Evolutionary conservation across 129 eudicot species (phyloP).

Genomic region (Helianthus tuberosus): DNA sequence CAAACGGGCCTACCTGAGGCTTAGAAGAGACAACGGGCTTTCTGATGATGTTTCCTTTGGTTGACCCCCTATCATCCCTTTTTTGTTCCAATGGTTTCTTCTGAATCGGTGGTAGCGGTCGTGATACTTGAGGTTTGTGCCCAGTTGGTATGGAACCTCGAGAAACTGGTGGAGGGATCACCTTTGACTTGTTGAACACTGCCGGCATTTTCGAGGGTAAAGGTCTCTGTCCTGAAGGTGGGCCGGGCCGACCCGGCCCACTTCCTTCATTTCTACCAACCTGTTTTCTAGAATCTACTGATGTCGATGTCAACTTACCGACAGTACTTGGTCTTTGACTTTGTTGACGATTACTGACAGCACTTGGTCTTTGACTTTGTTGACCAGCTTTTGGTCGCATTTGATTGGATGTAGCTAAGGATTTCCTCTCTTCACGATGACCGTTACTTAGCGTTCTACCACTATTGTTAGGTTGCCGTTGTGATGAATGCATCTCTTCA

Average conservation of each 20-base stretch:
- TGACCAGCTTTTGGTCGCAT: slow-evolving; percentile 41
- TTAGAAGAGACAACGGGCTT: slow-evolving; percentile 51
- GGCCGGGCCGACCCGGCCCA: slow-evolving; percentile 64
- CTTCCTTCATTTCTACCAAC: slow-evolving; percentile 56
- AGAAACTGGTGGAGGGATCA: slow-evolving; percentile 39
- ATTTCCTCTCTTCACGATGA: slow-evolving; percentile 53
- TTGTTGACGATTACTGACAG: slow-evolving; percentile 16
- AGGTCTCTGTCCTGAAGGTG: slow-evolving; percentile 40
- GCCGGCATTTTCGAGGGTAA: slow-evolving; percentile 45
- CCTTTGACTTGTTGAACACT: slow-evolving; percentile 35
- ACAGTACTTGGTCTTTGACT: slow-evolving; percentile 34
- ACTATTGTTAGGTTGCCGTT: slow-evolving; percentile 45
- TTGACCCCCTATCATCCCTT: slow-evolving; percentile 37
- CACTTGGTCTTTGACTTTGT: slow-evolving; percentile 20
- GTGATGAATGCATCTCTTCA: slow-evolving; percentile 67
- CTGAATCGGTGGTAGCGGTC: slow-evolving; percentile 37
- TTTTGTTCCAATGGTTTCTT: slow-evolving; percentile 46
- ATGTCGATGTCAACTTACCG: slow-evolving; percentile 32
- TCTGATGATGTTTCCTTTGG: slow-evolving; percentile 39
- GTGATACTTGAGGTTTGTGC: slow-evolving; percentile 40
- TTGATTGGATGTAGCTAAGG: slow-evolving; percentile 35
- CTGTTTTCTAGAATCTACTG: slow-evolving; percentile 57
- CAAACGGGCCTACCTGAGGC: slow-evolving; percentile 55
- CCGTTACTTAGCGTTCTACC: slow-evolving; percentile 43
- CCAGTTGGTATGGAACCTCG: slow-evolving; percentile 38